These are phyloP conservation scores for Mycena belliarum DNA, from an alignment of 768 basidiomycete species.

Conservation along the genomic window DNA sequence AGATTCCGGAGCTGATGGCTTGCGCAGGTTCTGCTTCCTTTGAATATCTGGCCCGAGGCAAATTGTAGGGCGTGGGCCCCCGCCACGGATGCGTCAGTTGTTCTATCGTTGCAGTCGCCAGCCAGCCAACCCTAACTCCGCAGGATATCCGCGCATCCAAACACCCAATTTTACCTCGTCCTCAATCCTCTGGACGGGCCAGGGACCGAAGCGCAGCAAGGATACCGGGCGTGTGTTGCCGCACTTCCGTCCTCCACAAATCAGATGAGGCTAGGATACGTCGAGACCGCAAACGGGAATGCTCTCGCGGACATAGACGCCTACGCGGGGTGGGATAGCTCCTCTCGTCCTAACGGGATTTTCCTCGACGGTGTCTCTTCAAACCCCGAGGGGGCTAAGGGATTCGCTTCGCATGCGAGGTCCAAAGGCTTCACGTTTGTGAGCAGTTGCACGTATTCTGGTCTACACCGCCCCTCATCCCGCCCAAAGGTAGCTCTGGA, in stretches of 20 bases:
- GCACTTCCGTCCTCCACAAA: neutral
- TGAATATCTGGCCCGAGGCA: too few species aligned
- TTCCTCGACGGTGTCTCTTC: slow-evolving; percentile 26
- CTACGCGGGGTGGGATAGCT: slow-evolving; percentile 27
- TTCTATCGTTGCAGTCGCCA: too few species aligned
- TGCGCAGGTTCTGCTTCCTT: too few species aligned
- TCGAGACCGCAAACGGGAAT: slow-evolving; percentile 4
- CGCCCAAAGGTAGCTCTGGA: slow-evolving; percentile 4
- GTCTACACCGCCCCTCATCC: neutral
- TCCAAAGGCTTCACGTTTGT: neutral
- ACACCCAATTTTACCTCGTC: too few species aligned
- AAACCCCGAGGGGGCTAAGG: neutral
- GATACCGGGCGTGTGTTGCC: neutral
- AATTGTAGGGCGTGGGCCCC: too few species aligned
- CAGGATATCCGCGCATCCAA: too few species aligned
- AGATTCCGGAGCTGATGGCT: too few species aligned
- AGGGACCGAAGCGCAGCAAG: too few species aligned
- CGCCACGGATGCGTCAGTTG: too few species aligned
- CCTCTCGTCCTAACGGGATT: slow-evolving; percentile 27
- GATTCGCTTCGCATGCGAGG: neutral
- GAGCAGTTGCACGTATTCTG: neutral
- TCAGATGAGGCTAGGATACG: neutral
- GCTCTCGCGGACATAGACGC: slow-evolving; percentile 26
- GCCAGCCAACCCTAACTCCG: too few species aligned
- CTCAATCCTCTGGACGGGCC: too few species aligned